A percentile compares a stretch with the other conserved stretches of the same genome.
These are phyloP conservation scores for Aspergillus sclerotioniger DNA, from an alignment of 495 filamentous ascomycete genomes.

Conservation along the genomic window DNA sequence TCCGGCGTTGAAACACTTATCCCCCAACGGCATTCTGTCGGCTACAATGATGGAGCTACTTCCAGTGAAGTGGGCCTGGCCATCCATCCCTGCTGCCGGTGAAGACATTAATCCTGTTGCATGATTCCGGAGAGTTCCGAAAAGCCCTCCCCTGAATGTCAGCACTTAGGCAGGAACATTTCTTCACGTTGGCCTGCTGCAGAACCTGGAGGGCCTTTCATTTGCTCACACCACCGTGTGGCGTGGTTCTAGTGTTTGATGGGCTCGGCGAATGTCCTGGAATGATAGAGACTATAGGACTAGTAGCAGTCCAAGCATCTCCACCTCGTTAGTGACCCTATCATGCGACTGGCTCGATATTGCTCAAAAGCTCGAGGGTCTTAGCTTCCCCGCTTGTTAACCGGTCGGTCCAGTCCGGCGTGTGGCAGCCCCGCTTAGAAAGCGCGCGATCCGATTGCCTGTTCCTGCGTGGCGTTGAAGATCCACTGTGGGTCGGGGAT, in stretches of 20 bases:
- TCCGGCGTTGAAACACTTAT: background rate
- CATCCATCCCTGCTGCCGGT: background rate
- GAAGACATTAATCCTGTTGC: background rate
- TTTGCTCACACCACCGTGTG: background rate
- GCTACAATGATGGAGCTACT: background rate
- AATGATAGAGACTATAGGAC: too few species aligned
- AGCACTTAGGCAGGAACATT: background rate
- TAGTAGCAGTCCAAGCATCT: background rate
- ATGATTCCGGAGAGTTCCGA: background rate
- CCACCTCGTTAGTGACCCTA: background rate
- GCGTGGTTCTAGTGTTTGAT: background rate
- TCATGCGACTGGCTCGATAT: background rate
- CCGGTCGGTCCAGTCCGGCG: background rate
- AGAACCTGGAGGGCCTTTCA: background rate
- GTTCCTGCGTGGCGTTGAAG: background rate
- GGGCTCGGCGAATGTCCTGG: background rate
- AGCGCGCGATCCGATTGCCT: background rate
- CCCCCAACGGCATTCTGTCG: background rate
- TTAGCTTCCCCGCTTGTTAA: background rate
- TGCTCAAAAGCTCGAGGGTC: background rate
- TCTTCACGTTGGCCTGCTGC: too few species aligned
- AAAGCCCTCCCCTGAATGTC: background rate
- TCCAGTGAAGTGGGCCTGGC: conserved; percentile 1
- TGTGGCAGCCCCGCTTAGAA: background rate
- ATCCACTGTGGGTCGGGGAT: background rate